phyloP scores from a whole-genome alignment of 352 stramenopile genomes.

The Aphanomyces stellatus region DNA sequence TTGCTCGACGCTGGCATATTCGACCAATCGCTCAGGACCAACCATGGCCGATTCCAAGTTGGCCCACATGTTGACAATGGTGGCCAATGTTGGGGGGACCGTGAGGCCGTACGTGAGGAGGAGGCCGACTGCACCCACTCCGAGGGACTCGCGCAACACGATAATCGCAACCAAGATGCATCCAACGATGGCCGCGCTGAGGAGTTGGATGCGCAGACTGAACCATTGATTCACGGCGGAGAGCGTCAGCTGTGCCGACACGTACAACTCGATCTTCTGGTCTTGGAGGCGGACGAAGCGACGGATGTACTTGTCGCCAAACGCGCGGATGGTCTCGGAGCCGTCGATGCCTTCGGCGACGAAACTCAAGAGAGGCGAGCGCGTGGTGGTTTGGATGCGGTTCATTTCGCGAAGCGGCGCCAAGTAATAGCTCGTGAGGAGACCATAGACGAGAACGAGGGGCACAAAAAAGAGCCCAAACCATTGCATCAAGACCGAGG shows the following conservation, averaged over 20 bases:
- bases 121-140: neutral
- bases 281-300: slow-evolving; percentile 39
- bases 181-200: slow-evolving; percentile 28
- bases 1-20: slow-evolving; percentile 52
- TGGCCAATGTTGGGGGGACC: slow-evolving; percentile 42
- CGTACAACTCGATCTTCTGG: slow-evolving; percentile 27
- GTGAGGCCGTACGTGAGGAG: slow-evolving; percentile 10
- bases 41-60: slow-evolving; percentile 72
- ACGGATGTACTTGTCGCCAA: neutral
- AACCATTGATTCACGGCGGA: slow-evolving; percentile 35
- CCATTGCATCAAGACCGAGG: neutral
- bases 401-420: slow-evolving; percentile 51
- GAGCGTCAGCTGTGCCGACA: slow-evolving; percentile 23
- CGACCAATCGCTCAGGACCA: slow-evolving; percentile 79
- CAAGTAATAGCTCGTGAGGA: slow-evolving; percentile 67
- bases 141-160: slow-evolving; percentile 8
- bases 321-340: neutral
- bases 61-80: slow-evolving; percentile 76
- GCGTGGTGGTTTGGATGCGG: slow-evolving; percentile 61
- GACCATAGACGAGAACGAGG: slow-evolving; percentile 59
- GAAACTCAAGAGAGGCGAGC: slow-evolving; percentile 70
- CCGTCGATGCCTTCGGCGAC: slow-evolving; percentile 48
- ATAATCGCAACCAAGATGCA: slow-evolving; percentile 25
- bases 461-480: slow-evolving; percentile 19
- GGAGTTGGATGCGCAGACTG: slow-evolving; percentile 35